Evolutionary conservation across 2,329 filamentous ascomycete species (phyloP), one percentile per base, ranked within the genome.

Genomic region (Hypoxylon sp.): DNA sequence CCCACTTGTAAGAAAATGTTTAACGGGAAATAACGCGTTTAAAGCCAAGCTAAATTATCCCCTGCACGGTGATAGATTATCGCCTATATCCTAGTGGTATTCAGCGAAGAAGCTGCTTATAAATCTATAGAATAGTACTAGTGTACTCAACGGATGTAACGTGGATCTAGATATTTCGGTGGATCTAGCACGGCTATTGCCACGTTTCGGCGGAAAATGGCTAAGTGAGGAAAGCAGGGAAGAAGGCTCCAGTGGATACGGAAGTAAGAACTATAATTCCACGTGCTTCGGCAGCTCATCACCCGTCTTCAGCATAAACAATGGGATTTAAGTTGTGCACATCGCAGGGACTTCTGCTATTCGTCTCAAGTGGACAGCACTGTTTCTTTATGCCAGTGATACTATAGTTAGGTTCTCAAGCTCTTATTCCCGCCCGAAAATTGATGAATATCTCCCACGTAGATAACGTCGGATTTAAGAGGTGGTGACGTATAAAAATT

Each of bases 231-330:
- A 50, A 50, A 37, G 11, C 40, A 11, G 20, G 14, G 8, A n/a
- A 7, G 8, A n/a, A 7, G 33, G 20, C 27, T 57, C 27, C 55
- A 35, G 40, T 58, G 40, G 40, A 48, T 59, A 37, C 27, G 25
- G 42, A 48, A 20, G 50, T 54, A 50, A 42, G 33, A 22, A 49
- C 40, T 50, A 42, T 56, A 56, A 33, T 56, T 50, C 60, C 51
- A 62, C 60, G 30, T 62, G 40, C 40, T 58, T 25, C 17, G n/a
- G 14, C 4, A 42, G 2, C 3, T 27, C 2, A 14, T 42, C 22
- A 22, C 7, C 40, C 11, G 40, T n/a, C 20, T 44, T 22, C 11
- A 20, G 14, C 20, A 44, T 44, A 25, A 44, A 5, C 2, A 40
- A 35, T 30, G 31, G 14, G 27, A 48, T 33, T 22, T 13, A 6